These are phyloP conservation scores for Trichoderma virens DNA, from an alignment of 495 filamentous ascomycete species.

Conservation along the genomic window DNA sequence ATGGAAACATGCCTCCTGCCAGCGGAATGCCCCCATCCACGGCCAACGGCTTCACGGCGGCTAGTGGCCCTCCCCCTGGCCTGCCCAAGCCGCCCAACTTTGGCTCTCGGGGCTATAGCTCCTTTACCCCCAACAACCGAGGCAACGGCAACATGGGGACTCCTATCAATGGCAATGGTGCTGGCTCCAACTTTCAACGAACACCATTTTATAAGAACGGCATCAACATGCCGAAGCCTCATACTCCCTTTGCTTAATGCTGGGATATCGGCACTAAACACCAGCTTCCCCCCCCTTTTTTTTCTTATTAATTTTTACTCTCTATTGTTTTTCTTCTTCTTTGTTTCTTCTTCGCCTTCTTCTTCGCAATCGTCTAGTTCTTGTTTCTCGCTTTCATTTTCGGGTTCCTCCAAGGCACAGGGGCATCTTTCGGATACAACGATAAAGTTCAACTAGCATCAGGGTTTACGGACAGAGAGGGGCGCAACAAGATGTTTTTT, in stretches of 20 bases:
- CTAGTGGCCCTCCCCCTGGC: conserved; percentile 69
- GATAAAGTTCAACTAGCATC: conserved; percentile 1
- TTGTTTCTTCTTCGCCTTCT: not conserved
- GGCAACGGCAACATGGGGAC: not conserved
- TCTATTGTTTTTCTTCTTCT: not conserved
- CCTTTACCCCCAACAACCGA: conserved; percentile 15
- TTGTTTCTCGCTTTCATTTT: not conserved
- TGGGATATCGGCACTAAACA: not conserved
- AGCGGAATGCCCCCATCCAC: conserved; percentile 43
- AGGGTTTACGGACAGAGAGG: not conserved
- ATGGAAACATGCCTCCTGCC: conserved; percentile 41
- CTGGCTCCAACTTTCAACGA: not conserved
- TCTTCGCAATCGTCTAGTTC: not conserved
- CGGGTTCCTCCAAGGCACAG: not conserved
- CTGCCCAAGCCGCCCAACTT: conserved; percentile 63
- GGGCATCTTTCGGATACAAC: conserved; percentile 2
- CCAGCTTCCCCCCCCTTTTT: too few species aligned
- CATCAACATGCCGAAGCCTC: not conserved
- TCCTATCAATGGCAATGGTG: not conserved
- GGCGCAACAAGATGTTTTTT: not conserved
- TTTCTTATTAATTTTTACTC: not conserved
- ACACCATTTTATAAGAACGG: not conserved
- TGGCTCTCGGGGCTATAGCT: conserved; percentile 32
- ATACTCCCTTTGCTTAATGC: too few species aligned
- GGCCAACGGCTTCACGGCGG: conserved; percentile 55